Base-by-base conservation (phyloP, 441 rosid genomes). In the Syzygium syzygioides region DNA sequence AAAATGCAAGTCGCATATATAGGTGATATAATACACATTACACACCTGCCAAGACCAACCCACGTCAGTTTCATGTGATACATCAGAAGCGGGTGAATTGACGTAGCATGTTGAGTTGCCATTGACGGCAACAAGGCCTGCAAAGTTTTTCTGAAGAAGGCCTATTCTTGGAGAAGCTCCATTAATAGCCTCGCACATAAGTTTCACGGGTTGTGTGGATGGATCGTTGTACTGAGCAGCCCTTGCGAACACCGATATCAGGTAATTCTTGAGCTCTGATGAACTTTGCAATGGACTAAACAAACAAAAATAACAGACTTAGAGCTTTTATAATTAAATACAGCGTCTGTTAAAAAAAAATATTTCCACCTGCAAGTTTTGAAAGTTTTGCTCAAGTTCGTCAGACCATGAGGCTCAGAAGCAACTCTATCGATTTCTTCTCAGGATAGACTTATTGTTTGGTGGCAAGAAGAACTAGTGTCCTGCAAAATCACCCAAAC, bases 391-490 rank as follows among this genome's bases (percentile, higher is more conserved):
- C 93, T 92, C 60, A 95, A 95, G 52, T 71, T 90, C 52, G 90
- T 59, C 17, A 95, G 94, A 56, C 96, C 97, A 76, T 89, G 71
- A 4, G 91, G 89, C 86, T 91, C 37, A 17, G 95, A 91, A 90
- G 98, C 95, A 89, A 93, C 90, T 68, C 87, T 48, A 28, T 95
- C 95, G 25, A 95, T 94, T 89, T 88, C 94, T 9, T 86, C 68
- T 96, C 98, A 95, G 9, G 96, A 94, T 12, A 90, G 60, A 20
- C 50, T 25, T 90, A 95, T 94, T 3, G 95, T 92, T 55, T 91
- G 88, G 60, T 91, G 93, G 93, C 97, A 95, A 48, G 90, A 92
- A 71, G 91, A 92, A 87, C 97, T 94, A 2, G 92, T 91, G 87
- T 93, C 94, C 95, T 95, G 89, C 37, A 50, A 80, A 87, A 79